Evolutionary conservation across 306 rosid species (phyloP).

Genomic region (Cicer arietinum): DNA sequence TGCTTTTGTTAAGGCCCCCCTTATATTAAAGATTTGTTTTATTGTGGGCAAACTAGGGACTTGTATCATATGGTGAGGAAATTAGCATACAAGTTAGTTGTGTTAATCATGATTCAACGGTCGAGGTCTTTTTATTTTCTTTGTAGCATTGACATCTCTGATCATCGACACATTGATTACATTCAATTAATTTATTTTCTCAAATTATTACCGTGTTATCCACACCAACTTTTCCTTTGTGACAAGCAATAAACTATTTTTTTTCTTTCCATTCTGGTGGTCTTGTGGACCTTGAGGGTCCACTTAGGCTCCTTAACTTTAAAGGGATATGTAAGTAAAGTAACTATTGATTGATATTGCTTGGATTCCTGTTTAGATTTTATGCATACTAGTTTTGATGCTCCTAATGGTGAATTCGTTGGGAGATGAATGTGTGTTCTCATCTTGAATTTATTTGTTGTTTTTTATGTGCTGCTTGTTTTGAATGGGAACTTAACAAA

Average conservation of each 20-base stretch:
- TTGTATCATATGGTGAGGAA: neutral
- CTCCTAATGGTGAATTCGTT: constrained; percentile 18
- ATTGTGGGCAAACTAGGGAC: constrained; percentile 9
- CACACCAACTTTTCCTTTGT: constrained; percentile 30
- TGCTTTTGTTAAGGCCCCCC: constrained; percentile 30
- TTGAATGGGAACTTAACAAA: constrained; percentile 43
- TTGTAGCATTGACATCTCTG: too few relatives aligned
- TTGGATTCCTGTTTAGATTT: neutral
- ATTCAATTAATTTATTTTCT: too few relatives aligned
- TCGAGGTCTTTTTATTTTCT: too few relatives aligned
- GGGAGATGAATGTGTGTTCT: neutral
- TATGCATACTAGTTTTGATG: constrained; percentile 29
- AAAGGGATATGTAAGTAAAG: constrained; percentile 1
- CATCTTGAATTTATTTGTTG: constrained; percentile 26
- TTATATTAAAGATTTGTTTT: constrained; percentile 2
- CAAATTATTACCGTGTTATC: neutral
- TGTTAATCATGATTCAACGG: too few relatives aligned
- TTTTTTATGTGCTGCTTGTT: constrained; percentile 13
- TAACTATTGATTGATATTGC: neutral
- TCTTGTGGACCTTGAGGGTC: constrained; percentile 35
- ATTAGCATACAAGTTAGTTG: too few relatives aligned
- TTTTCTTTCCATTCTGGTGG: neutral
- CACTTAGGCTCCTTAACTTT: constrained; percentile 36
- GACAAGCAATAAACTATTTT: constrained; percentile 16
- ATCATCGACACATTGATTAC: too few relatives aligned